Conservation (phyloP, 176 grass and related monocot species). For the Tillandsia leiboldiana region DNA sequence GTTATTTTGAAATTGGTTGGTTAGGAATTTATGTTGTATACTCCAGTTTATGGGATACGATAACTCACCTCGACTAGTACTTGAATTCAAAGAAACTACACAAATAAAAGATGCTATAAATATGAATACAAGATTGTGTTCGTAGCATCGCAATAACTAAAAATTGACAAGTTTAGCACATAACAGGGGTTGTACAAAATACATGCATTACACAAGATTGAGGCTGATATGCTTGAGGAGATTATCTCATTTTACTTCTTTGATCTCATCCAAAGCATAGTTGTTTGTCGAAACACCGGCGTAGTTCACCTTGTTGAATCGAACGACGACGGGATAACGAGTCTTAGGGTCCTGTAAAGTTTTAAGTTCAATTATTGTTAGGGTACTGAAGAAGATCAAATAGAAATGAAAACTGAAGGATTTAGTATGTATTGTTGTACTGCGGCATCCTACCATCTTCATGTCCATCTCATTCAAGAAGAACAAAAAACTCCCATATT, state of each 20-base stretch:
- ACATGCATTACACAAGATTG: slow-evolving; percentile 27
- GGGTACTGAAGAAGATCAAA: not conserved
- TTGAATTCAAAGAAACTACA: not conserved
- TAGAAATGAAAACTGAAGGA: not conserved
- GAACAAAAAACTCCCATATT: no score
- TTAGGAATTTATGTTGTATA: no score
- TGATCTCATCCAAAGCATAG: slow-evolving; percentile 80
- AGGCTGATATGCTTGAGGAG: slow-evolving; percentile 22
- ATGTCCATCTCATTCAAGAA: no score
- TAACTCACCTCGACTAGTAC: no score
- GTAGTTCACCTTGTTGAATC: slow-evolving; percentile 83
- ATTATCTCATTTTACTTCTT: slow-evolving; percentile 50
- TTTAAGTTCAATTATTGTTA: slow-evolving; percentile 2
- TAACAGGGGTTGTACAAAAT: slow-evolving; percentile 26
- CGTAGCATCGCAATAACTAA: slow-evolving; percentile 13
- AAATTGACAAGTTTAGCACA: slow-evolving; percentile 9
- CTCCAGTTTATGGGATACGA: no score
- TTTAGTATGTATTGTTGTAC: not conserved
- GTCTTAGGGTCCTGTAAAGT: slow-evolving; percentile 52
- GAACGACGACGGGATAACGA: slow-evolving; percentile 73
- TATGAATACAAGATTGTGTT: not conserved
- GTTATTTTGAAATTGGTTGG: no score
- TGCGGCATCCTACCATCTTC: no score
- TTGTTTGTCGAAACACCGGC: slow-evolving; percentile 91
- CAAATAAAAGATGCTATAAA: not conserved